Base-by-base conservation (phyloP, 176 grass and related monocot genomes). In the Zoysia pacifica region DNA sequence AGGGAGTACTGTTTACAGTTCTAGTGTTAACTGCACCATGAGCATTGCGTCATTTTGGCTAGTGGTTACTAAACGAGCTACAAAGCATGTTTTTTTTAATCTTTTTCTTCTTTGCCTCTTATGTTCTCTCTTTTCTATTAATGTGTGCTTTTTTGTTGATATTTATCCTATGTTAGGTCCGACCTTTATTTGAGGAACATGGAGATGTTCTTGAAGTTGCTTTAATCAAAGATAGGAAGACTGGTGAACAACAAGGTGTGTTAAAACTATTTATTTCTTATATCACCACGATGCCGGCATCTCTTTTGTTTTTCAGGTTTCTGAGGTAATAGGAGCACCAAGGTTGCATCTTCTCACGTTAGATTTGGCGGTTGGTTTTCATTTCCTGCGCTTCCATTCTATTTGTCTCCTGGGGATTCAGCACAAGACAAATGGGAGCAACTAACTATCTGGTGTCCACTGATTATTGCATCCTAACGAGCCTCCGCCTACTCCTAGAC, bases 191-290 rank as follows among this genome's bases (percentile, higher is more conserved):
- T 81, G 96, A 99, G 91, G 88, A 95, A 42, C 96, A 99, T 78
- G 96, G 96, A 55, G 75, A 93, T 88, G 96, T 99, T 81, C 80
- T 99, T 82, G 96, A 99, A 88, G 96, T 99, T 65, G 96, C 96
- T 74, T 86, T 99, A 75, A 99, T 99, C 82, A 99, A 89, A 83
- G 96, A 95, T 91, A 95, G 85, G 75, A 95, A 95, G 60, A 99
- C 90, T 11, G 96, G 96, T 59, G 85, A 99, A 79, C 93, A 99
- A 84, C 92, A 94, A 99, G 96, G 96, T 99, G 74, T 2, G 79
- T 16, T 81, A 83, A 74, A 52, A 70, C 84, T 66, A 6, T 45
- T 50, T 95, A 81, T 89, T 51, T 36, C 58, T 82, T 78, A 72
- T 71, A 62, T 73, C 86, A 73, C 93, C 41, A 83, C 72, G 54